phyloP scores from a whole-genome alignment of 164 flowering plant genomes.

The Berberis vulgaris region DNA sequence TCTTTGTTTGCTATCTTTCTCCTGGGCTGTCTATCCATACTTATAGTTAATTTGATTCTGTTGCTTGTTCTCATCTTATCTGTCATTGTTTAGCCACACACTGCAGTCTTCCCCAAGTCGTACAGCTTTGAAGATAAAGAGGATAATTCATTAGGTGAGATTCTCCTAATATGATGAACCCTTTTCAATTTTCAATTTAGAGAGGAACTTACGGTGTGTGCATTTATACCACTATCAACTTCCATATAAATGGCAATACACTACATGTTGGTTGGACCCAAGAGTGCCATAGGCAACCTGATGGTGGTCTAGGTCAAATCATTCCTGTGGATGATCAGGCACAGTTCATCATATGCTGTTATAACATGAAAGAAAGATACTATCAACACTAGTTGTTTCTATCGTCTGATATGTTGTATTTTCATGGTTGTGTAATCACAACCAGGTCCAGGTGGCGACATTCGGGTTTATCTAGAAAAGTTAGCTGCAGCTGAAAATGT shows the following conservation, averaged over 20 bases:
- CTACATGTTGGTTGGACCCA: neutral
- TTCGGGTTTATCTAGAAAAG: conserved; percentile 59
- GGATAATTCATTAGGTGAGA: conserved; percentile 72
- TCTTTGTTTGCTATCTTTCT: neutral
- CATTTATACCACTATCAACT: neutral
- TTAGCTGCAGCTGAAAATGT: conserved; percentile 44
- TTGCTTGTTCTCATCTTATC: neutral
- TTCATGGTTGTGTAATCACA: neutral
- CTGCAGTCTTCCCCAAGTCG: conserved; percentile 68
- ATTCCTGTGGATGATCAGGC: too few species aligned
- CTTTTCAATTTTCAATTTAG: neutral
- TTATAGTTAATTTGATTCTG: neutral
- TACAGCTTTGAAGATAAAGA: conserved; percentile 30
- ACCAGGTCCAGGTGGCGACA: conserved; percentile 71
- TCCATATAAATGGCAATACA: neutral
- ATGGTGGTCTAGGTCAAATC: too few species aligned
- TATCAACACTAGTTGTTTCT: neutral
- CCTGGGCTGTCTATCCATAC: too few species aligned
- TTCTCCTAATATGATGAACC: neutral
- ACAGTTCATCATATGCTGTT: neutral
- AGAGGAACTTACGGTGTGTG: neutral
- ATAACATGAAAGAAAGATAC: neutral
- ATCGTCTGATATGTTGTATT: neutral
- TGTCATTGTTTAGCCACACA: conserved; percentile 36
- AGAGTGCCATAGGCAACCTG: neutral